phyloP scores from a whole-genome alignment of 78 protist genomes.

The Pigoraptor vietnamica region DNA sequence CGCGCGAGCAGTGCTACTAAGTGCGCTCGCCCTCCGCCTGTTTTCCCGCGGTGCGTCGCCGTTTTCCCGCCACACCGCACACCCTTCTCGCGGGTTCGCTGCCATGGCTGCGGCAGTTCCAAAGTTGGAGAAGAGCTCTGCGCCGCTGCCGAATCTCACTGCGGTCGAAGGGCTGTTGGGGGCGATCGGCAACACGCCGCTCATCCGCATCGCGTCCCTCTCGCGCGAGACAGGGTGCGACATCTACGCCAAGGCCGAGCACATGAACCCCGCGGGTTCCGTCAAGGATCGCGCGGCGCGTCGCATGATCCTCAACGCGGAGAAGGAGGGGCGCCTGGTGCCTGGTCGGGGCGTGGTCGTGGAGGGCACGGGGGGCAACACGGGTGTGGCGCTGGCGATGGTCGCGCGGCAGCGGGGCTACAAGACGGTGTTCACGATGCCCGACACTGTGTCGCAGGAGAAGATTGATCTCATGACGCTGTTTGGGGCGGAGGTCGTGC shows the following conservation, averaged over 20 bases:
- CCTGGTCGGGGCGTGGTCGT: conserved; percentile 21
- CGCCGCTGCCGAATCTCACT: neutral
- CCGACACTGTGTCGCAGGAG: conserved; percentile 53
- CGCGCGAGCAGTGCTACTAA: no score
- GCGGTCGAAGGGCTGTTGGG: conserved; percentile 28
- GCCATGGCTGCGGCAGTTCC: no score
- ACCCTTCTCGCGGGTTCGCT: no score
- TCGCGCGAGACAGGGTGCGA: conserved; percentile 54
- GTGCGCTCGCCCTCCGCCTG: no score
- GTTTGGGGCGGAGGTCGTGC: conserved; percentile 52
- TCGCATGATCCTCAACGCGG: neutral
- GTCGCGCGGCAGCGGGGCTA: conserved; percentile 52
- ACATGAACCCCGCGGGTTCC: conserved; percentile 68
- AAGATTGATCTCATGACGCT: conserved; percentile 37
- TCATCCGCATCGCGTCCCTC: conserved; percentile 34
- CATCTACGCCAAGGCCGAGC: conserved; percentile 54
- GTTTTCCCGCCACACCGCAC: no score
- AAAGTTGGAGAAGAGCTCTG: no score
- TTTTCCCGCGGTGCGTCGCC: no score
- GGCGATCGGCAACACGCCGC: conserved; percentile 52
- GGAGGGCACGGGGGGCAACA: conserved; percentile 72
- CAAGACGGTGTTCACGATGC: conserved; percentile 33
- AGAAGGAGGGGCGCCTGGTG: neutral
- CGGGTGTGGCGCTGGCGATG: conserved; percentile 61
- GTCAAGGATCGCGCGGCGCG: conserved; percentile 47